Conservation (phyloP, 1,139 yeast species). For the Scheffersomyces lignicola region DNA sequence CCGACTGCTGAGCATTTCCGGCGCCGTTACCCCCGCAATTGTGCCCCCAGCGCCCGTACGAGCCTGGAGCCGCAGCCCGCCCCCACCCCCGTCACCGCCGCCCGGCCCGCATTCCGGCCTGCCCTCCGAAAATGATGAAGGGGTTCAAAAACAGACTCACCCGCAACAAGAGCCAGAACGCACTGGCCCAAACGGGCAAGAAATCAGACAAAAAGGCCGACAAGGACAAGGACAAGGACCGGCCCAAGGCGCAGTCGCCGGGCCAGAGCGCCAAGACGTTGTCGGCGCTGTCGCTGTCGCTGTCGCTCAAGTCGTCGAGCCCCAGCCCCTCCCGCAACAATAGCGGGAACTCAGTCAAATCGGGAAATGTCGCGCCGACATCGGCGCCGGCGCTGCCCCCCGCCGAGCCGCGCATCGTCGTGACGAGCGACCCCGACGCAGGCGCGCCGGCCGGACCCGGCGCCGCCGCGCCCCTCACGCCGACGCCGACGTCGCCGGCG, state of each 20-base stretch:
- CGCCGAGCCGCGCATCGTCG: background rate
- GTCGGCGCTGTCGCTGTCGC: slow-evolving; percentile 16
- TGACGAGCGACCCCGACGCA: background rate
- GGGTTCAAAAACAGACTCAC: slow-evolving; percentile 52
- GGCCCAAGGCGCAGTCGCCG: slow-evolving; percentile 7
- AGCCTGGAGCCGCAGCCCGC: background rate
- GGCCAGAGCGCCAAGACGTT: slow-evolving; percentile 29
- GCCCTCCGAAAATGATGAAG: slow-evolving; percentile 50
- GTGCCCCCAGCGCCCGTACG: background rate
- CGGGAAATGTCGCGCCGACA: slow-evolving; percentile 16
- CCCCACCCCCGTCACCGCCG: background rate
- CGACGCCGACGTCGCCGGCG: slow-evolving; percentile 3
- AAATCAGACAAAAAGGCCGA: slow-evolving; percentile 33
- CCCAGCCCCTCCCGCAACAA: slow-evolving; percentile 26
- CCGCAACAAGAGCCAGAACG: slow-evolving; percentile 41
- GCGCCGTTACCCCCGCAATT: background rate
- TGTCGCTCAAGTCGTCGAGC: slow-evolving; percentile 23
- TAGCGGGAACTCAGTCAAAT: slow-evolving; percentile 31
- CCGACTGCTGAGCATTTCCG: background rate
- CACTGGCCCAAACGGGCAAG: slow-evolving; percentile 23
- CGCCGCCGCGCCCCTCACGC: too few relatives aligned
- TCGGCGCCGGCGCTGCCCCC: background rate
- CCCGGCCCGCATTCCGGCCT: background rate
- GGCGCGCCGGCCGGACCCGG: slow-evolving; percentile 1
- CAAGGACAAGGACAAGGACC: slow-evolving; percentile 23